Percentiles rank a stretch among this genome's conserved stretches.
phyloP scores from a whole-genome alignment of 106 monocot species.

The Platanthera zijinensis region DNA sequence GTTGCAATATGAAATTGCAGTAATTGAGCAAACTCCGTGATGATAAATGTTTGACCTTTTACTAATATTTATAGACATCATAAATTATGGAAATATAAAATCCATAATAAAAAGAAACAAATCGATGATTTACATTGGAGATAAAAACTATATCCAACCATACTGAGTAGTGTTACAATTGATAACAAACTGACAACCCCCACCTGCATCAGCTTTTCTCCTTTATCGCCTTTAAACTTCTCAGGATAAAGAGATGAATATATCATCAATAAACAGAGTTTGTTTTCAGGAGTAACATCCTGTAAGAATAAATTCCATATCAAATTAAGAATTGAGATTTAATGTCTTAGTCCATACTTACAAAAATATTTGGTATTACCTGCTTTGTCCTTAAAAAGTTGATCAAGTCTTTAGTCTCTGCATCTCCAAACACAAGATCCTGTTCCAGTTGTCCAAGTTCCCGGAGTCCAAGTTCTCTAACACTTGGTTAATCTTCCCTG shows the following conservation, averaged over 20 bases:
- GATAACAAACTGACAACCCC: background rate
- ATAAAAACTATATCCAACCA: too few relatives aligned
- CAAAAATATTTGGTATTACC: conserved; percentile 16
- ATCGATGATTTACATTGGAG: too few relatives aligned
- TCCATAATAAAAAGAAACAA: too few relatives aligned
- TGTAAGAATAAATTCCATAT: background rate
- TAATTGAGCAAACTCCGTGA: too few relatives aligned
- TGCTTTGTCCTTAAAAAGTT: conserved; percentile 75
- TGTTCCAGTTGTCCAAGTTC: conserved; percentile 91
- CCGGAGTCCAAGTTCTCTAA: conserved; percentile 70
- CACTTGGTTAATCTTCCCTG: conserved; percentile 82
- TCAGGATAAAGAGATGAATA: conserved; percentile 24
- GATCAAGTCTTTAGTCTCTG: conserved; percentile 88
- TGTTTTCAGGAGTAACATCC: conserved; percentile 21
- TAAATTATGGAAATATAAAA: too few relatives aligned
- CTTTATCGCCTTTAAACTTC: conserved; percentile 31
- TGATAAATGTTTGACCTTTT: too few relatives aligned
- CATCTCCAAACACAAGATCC: conserved; percentile 96
- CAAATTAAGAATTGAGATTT: background rate
- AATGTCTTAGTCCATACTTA: background rate
- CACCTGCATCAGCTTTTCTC: conserved; percentile 27
- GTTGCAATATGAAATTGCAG: too few relatives aligned
- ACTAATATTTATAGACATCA: too few relatives aligned
- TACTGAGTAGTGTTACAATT: background rate
- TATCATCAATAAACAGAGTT: conserved; percentile 22